Base-by-base conservation (phyloP, 441 rosid species). In the Breynia disticha region DNA sequence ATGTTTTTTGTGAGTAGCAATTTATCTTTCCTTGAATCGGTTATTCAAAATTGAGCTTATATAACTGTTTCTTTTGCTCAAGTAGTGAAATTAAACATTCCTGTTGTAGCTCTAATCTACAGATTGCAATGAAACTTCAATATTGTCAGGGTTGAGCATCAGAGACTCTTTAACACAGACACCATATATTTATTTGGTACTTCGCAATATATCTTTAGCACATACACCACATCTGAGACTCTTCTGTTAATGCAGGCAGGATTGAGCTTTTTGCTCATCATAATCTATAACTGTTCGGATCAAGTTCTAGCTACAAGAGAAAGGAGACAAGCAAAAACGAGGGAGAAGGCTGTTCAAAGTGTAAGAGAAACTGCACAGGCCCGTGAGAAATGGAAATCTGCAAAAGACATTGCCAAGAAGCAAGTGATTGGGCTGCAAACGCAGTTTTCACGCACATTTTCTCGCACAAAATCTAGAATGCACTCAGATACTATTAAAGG, bases 261-360 rank as follows among this genome's bases (percentile, higher is more conserved):
- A 48, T 67, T 81, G 45, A 64, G 58, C 67, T 79, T 91, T 62
- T 61, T 84, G 48, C 72, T 94, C 17, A 75, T 94, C 42, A 80
- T 89, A 69, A 77, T 94, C 61, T 87, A 94, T 76, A 85, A 89
- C 59, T 94, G 90, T 62, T 89, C 95, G 28, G 99, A 85, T 62
- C 99, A 87, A 80, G 88, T 94, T 65, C 68, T 89, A 32, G 70
- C 79, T 35, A 84, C 84, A 19, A 81, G 93, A 67, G 95, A 87
- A 67, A 80, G 79, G 56, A 73, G 95, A 61, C 73, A 75, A 48
- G 87, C 97, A 4, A 85, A 85, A 59, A 78, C 95, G 46, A 80
- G 97, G 57, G 97, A 87, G 66, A 79, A 93, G 55, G 96, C 97
- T 1, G 97, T 85, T 45, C 80, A 73, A 76, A 79, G 73, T 63